Base-by-base conservation (phyloP, 768 basidiomycete species). In the Leucosporidium yakuticum region DNA sequence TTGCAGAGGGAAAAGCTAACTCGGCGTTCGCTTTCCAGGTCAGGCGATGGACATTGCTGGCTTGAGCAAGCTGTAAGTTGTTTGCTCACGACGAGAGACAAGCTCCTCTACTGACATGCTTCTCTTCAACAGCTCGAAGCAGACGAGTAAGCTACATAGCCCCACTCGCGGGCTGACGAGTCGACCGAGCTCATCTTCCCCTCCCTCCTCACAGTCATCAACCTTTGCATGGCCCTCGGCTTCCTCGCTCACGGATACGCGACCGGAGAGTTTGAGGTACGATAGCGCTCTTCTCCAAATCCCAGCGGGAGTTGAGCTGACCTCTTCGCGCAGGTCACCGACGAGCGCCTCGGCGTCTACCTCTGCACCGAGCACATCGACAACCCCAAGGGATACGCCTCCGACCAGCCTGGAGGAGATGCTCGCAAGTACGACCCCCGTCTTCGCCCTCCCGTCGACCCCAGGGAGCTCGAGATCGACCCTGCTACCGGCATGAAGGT, bases 401-500 rank as follows among this genome's bases (percentile, higher is more conserved):
- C 51, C 2, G 69, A 74, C 34, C 73, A 70, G 53, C 67, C 73
- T 0, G 67, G 68, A 4, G 86, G 90, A 77, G 91, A 97, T 77
- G 85, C 93, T 1, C 82, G 90, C 51, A 82, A 83, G 74, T 91
- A 88, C 74, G 84, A 95, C 74, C 84, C 87, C 0, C 81, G 83
- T 25, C 83, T 97, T 12, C 85, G 94, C 19, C 86, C 86, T 4
- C 92, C 92, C 4, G 87, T 97, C 9, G 86, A 93, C 75, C 88
- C 88, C 0, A 80, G 83, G 47, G 94, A 97, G 75, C 82, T 95
- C 1, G 88, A 93, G 74, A 82, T 97, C 11, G 94, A 97, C 77
- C 85, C 84, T 0, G 80, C 82, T 20, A 90, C 88, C 0, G 94
- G 92, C 4, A 94, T 97, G 92, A 94, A 94, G 82, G 85, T 86